These are phyloP conservation scores for Trichocladium uniseriatum DNA, from an alignment of 495 filamentous ascomycete genomes.

Conservation along the genomic window DNA sequence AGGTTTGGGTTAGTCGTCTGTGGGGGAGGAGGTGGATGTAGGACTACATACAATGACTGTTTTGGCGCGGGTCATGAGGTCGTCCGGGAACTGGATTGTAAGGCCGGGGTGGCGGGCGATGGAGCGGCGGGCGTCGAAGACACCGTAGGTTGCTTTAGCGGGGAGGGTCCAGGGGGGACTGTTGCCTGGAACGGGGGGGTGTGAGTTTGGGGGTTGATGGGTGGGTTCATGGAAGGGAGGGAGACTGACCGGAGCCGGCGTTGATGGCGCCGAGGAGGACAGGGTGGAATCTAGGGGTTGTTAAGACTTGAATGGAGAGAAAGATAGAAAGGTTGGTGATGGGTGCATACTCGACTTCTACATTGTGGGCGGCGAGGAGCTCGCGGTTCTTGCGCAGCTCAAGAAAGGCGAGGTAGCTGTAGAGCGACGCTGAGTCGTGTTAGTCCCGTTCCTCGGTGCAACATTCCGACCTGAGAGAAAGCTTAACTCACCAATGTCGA, in stretches of 20 bases:
- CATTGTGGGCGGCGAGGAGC: conserved; percentile 44
- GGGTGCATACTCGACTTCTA: conserved; percentile 51
- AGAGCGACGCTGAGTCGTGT: conserved; percentile 49
- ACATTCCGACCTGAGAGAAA: not conserved
- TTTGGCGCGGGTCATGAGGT: conserved; percentile 29
- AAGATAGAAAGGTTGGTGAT: no score
- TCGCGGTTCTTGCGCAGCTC: conserved; percentile 49
- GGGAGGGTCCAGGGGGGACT: conserved; percentile 63
- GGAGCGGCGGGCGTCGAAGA: conserved; percentile 47
- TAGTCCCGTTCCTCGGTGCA: conserved; percentile 4
- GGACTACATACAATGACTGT: conserved; percentile 20
- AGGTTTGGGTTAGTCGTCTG: not conserved
- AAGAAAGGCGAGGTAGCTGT: conserved; percentile 55
- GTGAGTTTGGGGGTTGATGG: not conserved
- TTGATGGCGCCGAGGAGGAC: conserved; percentile 70
- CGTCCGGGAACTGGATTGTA: conserved; percentile 29
- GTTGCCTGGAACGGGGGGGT: conserved; percentile 42
- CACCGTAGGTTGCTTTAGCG: conserved; percentile 51
- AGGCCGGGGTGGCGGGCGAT: conserved; percentile 43
- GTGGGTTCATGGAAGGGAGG: not conserved
- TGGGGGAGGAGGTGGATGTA: conserved; percentile 16
- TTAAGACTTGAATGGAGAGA: not conserved
- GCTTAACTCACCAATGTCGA: conserved; percentile 25
- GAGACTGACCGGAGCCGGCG: conserved; percentile 44
- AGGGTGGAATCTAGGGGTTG: conserved; percentile 50